Percentiles rank a stretch among this genome's conserved stretches.
Conservation (phyloP, 1,284 basidiomycete genomes). For the Rhodotorula mucilaginosa region DNA sequence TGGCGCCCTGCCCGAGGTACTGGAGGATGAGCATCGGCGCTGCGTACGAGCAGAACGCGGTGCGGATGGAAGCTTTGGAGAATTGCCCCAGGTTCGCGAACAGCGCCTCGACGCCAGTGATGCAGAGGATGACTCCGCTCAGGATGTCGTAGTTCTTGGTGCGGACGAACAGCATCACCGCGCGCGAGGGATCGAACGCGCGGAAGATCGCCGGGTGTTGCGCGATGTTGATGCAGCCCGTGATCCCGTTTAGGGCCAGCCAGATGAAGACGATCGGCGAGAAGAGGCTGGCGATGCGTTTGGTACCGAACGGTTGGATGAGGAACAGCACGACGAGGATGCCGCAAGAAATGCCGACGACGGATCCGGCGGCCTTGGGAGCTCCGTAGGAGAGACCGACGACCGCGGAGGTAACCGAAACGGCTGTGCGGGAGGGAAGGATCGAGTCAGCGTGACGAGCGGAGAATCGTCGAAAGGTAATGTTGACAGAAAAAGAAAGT, state of each 20-base stretch:
- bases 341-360: constrained; percentile 61
- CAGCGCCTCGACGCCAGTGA: constrained; percentile 67
- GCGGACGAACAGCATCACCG: constrained; percentile 53
- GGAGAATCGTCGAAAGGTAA: constrained; percentile 39
- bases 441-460: too few relatives aligned
- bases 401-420: constrained; percentile 66
- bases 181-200: constrained; percentile 62
- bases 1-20: constrained; percentile 68
- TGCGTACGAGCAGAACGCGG: constrained; percentile 57
- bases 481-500: background rate
- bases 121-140: constrained; percentile 62
- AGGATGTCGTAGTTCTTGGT: constrained; percentile 62
- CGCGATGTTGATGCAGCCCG: background rate
- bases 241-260: background rate
- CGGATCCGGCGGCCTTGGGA: constrained; percentile 53
- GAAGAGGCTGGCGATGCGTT: constrained; percentile 57
- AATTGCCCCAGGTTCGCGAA: constrained; percentile 67
- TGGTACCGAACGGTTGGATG: constrained; percentile 61
- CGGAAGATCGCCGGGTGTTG: constrained; percentile 55
- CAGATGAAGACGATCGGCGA: constrained; percentile 53
- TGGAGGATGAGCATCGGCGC: constrained; percentile 61
- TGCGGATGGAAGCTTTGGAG: constrained; percentile 59
- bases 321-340: constrained; percentile 62
- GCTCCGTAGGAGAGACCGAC: constrained; percentile 63
- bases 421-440: constrained; percentile 55